Evolutionary conservation across 2,329 filamentous ascomycete genomes (phyloP), one percentile per base, ranked within the genome.

Genomic region (Pseudocercospora musae): DNA sequence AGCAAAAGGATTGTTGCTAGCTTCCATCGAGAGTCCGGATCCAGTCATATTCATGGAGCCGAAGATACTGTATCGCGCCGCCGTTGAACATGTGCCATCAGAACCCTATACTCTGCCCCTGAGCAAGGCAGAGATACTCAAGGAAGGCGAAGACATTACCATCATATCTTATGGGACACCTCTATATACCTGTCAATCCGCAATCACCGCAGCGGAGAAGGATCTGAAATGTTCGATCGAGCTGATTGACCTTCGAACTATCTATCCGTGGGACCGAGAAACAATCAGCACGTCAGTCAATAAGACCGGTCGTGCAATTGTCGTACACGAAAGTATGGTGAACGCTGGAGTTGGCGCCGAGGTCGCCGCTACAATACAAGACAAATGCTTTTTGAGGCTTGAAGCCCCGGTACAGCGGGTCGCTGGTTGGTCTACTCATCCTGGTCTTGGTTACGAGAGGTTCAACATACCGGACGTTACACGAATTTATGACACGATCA

Each of bases 21-120:
- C 89, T 2, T 84, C 90, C 2, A 92, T 96, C 58, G 86, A 80
- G 79, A 87, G 83, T 71, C 91, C 92, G 65, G 93, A 97, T 75
- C 93, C 93, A 0, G 91, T 94, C 65, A 81, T 97, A 58, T 96
- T 97, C 77, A 88, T 97, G 88, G 93, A 97, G 75, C 93, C 93
- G 49, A 97, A 97, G 79, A 90, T 95, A 52, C 81, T 97, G 11
- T 97, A 97, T 76, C 88, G 93, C 20, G 92, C 93, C 0, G 91
- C 93, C 0, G 91, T 96, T 27, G 93, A 97, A 76, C 91, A 96
- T 75, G 93, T 97, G 0, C 93, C 93, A 0, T 85, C 87, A 0
- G 89, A 87, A 21, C 80, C 90, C 2, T 97, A 95, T 75, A 87
- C 87, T n/a, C 83, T 97, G 13, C 92, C 92, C 0, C 81, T 97